phyloP scores from a whole-genome alignment of 306 rosid species.

The Corylus heterophylla region DNA sequence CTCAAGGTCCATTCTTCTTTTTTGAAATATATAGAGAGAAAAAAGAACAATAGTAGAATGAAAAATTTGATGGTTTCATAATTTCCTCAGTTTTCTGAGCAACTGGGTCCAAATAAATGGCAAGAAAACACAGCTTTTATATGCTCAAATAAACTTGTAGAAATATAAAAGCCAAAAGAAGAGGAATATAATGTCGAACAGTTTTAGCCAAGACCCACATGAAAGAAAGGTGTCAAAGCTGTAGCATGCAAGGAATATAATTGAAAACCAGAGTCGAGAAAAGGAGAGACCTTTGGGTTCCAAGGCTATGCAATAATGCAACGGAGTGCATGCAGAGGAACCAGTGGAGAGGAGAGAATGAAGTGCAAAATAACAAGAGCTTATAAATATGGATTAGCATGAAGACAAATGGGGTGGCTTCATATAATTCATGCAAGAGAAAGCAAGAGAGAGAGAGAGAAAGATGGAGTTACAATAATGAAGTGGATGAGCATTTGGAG shows the following conservation, averaged over 20 bases:
- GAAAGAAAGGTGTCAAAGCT: slow-evolving; percentile 1
- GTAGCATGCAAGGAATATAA: slow-evolving; percentile 14
- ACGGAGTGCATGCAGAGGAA: slow-evolving; percentile 48
- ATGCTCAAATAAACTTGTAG: not conserved
- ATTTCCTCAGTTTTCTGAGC: not conserved
- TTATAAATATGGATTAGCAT: slow-evolving; percentile 35
- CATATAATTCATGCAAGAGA: slow-evolving; percentile 28
- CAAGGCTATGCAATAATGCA: slow-evolving; percentile 41
- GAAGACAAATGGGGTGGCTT: slow-evolving; percentile 46
- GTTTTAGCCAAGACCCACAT: not conserved
- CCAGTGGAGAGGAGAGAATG: slow-evolving; percentile 37
- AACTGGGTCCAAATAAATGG: not conserved
- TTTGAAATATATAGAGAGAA: too few species aligned
- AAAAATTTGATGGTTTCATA: not conserved
- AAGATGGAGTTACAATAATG: slow-evolving; percentile 12
- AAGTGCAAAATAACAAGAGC: slow-evolving; percentile 34
- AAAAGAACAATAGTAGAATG: not conserved
- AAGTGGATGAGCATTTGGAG: slow-evolving; percentile 83
- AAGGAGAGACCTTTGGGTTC: slow-evolving; percentile 39
- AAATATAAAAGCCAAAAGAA: not conserved
- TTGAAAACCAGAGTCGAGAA: slow-evolving; percentile 7
- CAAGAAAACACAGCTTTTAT: not conserved
- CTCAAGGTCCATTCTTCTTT: not conserved
- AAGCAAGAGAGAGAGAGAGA: slow-evolving; percentile 13
- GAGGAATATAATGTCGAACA: not conserved